Evolutionary conservation across 2,329 filamentous ascomycete species (phyloP).

Genomic region (Incumbomyces delicatus): DNA sequence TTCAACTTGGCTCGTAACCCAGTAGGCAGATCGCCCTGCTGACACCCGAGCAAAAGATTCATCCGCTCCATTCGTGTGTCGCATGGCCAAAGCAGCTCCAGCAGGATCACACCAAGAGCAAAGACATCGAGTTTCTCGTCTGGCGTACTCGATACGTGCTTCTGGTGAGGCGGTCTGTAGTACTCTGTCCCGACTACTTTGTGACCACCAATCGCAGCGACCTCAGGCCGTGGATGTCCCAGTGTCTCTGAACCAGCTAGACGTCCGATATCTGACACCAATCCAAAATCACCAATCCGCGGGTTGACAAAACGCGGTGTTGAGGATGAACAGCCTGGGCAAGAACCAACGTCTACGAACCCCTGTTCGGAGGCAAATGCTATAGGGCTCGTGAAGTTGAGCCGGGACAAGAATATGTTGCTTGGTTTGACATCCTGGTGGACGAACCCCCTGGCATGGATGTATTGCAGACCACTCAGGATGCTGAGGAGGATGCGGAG

Average conservation of each 20-base stretch:
- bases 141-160: constrained; percentile 1
- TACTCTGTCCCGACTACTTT: constrained; percentile 52
- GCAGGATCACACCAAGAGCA: constrained; percentile 32
- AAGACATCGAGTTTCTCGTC: constrained; percentile 43
- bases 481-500: constrained; percentile 50
- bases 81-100: constrained; percentile 52
- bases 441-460: constrained; percentile 51
- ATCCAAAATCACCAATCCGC: constrained; percentile 59
- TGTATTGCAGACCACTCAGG: constrained; percentile 54
- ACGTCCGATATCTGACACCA: constrained; percentile 31
- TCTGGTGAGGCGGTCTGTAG: constrained; percentile 43
- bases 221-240: background rate
- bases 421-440: constrained; percentile 61
- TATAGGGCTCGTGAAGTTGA: constrained; percentile 35
- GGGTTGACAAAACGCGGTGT: constrained; percentile 41
- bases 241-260: too few relatives aligned
- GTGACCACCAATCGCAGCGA: background rate
- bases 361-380: constrained; percentile 14
- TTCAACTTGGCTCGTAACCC: constrained; percentile 32
- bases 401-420: constrained; percentile 53
- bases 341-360: constrained; percentile 29
- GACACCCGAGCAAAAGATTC: constrained; percentile 32
- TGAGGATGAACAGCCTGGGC: constrained; percentile 13
- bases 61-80: constrained; percentile 41
- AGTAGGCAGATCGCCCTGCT: constrained; percentile 25